phyloP scores from a whole-genome alignment of 495 filamentous ascomycete species.

The Terfezia boudieri region DNA sequence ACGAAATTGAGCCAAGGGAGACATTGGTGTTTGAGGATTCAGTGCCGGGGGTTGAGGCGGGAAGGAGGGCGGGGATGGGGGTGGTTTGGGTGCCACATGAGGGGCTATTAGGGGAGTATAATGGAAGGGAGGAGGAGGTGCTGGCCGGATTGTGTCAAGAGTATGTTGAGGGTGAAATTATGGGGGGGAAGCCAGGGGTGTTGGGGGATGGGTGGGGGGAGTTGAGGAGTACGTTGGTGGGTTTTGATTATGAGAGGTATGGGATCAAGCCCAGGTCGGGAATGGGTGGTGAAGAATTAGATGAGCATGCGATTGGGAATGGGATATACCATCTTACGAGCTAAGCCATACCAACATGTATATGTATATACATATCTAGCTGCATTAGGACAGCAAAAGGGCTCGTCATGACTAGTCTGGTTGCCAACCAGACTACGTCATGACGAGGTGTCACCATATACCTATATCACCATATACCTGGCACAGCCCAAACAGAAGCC shows the following conservation, averaged over 20 bases:
- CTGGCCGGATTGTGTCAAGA: constrained; percentile 60
- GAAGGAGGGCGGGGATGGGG: constrained; percentile 78
- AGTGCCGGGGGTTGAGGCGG: constrained; percentile 80
- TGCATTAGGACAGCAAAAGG: too few species aligned
- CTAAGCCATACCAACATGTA: too few species aligned
- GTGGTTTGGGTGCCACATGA: constrained; percentile 85
- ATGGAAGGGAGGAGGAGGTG: constrained; percentile 56
- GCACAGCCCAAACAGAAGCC: too few species aligned
- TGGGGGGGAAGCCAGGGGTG: constrained; percentile 23
- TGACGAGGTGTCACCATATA: too few species aligned
- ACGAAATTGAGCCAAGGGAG: constrained; percentile 55
- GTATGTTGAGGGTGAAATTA: constrained; percentile 22
- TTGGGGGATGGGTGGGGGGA: constrained; percentile 17
- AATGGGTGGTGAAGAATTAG: not conserved
- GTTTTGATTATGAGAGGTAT: constrained; percentile 21
- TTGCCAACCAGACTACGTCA: too few species aligned
- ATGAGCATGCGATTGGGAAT: not conserved
- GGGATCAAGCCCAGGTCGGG: constrained; percentile 12
- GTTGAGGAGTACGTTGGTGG: constrained; percentile 9
- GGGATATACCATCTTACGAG: too few species aligned
- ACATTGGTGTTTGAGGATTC: constrained; percentile 94
- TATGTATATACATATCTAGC: too few species aligned
- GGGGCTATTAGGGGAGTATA: constrained; percentile 50
- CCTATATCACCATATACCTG: too few species aligned
- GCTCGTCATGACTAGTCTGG: too few species aligned